Evolutionary conservation across 495 filamentous ascomycete species (phyloP), one percentile per base, ranked within the genome.

Genomic region (Parachaetomium inaequale): DNA sequence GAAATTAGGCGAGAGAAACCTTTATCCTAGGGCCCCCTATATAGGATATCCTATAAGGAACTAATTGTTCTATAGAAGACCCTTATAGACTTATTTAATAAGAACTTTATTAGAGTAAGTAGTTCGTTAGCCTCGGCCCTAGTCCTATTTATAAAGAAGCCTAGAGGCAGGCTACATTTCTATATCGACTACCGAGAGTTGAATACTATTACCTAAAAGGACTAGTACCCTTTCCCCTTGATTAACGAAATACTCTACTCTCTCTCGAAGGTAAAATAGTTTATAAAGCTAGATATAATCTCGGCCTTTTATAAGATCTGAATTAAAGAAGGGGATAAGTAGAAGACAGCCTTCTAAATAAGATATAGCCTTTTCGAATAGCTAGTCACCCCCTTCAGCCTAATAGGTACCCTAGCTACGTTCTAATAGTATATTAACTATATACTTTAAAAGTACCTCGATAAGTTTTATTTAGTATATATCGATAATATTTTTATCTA

Each of bases 121-220:
- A 10, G 3, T 11, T 43, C 72, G 0, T 62, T 56, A 0, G 68
- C 50, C 6, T 67, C 64, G 0, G 68, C 70, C 0, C 73, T 65
- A 17, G 66, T 83, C 14, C 54, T 82, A 0, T 75, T 82, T 36
- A 68, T 66, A 0, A 15, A 29, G 2, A 82, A 81, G 55, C 55
- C 52, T 0, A 64, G 69, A 23, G 71, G 74, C 5, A 60, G 61
- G 0, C 38, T 82, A 0, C 54, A 69, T 0, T 63, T 86, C 45
- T 84, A 72, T 69, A 63, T 82, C 0, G 72, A 84, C 50, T 84
- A 79, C 55, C 59, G 68, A 5, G 66, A 63, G 7, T 51, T 83
- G 0, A 85, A 85, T 58, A 47, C 29, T 0, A 53, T 82, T 0
- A 83, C 71, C 0, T 64, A 60, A 2, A 80, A 79, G 59, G 74